phyloP scores from a whole-genome alignment of 2,329 filamentous ascomycete genomes.

The Aureobasidium lini region DNA sequence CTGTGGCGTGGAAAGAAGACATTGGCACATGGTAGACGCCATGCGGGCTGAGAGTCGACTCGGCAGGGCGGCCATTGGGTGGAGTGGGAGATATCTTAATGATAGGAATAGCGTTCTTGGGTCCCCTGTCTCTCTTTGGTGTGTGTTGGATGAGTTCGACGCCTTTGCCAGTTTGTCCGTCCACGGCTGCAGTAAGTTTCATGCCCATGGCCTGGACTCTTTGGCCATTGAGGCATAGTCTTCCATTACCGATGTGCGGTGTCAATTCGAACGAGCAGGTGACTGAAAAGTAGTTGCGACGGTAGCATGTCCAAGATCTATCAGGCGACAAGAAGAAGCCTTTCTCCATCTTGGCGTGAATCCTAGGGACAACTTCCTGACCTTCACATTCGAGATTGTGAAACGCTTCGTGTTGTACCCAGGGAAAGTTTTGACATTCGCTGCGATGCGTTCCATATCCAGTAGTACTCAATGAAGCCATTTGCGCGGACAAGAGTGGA shows the following conservation, averaged over 20 bases:
- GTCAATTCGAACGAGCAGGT: slow-evolving; percentile 68
- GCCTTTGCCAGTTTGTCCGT: slow-evolving; percentile 64
- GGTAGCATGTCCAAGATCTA: slow-evolving; percentile 84
- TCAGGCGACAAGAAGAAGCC: slow-evolving; percentile 71
- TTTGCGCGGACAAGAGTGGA: slow-evolving; percentile 17
- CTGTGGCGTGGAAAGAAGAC: slow-evolving; percentile 32
- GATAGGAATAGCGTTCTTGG: slow-evolving; percentile 65
- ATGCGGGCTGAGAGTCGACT: slow-evolving; percentile 31
- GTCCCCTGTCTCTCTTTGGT: slow-evolving; percentile 83
- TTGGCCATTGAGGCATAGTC: slow-evolving; percentile 51
- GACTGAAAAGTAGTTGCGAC: slow-evolving; percentile 85
- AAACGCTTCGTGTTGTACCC: slow-evolving; percentile 41
- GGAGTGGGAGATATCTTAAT: slow-evolving; percentile 61
- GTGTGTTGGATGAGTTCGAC: slow-evolving; percentile 88
- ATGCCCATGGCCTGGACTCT: slow-evolving; percentile 71
- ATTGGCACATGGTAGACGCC: slow-evolving; percentile 28
- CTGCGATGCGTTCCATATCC: slow-evolving; percentile 22
- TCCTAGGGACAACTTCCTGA: slow-evolving; percentile 58
- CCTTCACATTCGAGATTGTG: slow-evolving; percentile 57
- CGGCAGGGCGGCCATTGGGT: slow-evolving; percentile 36
- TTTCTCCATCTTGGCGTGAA: slow-evolving; percentile 77
- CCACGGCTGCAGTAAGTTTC: slow-evolving; percentile 75
- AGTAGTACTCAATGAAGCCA: slow-evolving; percentile 22
- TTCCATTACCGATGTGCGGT: slow-evolving; percentile 51
- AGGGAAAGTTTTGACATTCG: slow-evolving; percentile 36